phyloP scores from a whole-genome alignment of 2,329 filamentous ascomycete species.

The Alternaria rosae region DNA sequence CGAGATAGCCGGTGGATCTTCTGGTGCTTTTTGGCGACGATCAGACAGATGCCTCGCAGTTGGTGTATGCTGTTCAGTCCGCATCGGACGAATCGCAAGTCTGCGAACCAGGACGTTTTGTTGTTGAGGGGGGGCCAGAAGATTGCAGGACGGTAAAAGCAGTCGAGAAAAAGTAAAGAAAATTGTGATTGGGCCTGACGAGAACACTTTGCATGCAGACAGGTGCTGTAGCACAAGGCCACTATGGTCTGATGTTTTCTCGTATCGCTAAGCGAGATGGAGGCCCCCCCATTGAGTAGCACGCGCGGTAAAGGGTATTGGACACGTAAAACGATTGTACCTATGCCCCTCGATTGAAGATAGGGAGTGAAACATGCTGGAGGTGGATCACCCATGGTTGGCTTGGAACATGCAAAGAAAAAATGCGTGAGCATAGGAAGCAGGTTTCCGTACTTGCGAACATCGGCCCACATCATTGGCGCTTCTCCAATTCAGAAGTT shows the following conservation, averaged over 20 bases:
- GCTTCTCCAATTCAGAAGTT: constrained; percentile 25
- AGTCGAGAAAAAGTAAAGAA: constrained; percentile 22
- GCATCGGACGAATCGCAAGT: constrained; percentile 5
- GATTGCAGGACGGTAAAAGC: constrained; percentile 8
- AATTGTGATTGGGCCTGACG: constrained; percentile 1
- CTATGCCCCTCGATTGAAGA: background rate
- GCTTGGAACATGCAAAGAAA: background rate
- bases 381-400: background rate
- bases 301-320: background rate
- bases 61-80: background rate
- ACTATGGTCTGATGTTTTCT: constrained; percentile 16
- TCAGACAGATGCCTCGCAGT: constrained; percentile 3
- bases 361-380: constrained; percentile 6
- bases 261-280: constrained; percentile 8
- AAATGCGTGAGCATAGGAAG: background rate
- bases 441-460: constrained; percentile 2
- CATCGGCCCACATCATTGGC: constrained; percentile 25
- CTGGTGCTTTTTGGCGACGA: background rate
- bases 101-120: background rate
- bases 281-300: background rate
- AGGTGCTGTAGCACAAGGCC: constrained; percentile 14
- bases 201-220: constrained; percentile 13
- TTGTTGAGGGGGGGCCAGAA: constrained; percentile 11
- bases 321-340: background rate
- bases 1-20: constrained; percentile 3